Evolutionary conservation across 257 asterid genomes (phyloP).

Genomic region (Coffea canephora): DNA sequence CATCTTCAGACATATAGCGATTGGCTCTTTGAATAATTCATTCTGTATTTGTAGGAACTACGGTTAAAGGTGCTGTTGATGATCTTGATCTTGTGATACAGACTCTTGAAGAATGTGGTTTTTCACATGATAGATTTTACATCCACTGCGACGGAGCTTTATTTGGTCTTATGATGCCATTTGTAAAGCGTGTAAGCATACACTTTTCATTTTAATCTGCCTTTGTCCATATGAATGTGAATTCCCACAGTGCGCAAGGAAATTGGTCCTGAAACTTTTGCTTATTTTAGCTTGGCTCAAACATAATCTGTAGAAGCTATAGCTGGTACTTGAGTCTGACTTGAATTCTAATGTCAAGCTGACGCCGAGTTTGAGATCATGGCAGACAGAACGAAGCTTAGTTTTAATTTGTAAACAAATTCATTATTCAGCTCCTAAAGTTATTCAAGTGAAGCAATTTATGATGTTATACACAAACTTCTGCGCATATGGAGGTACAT

Average conservation of each 20-base stretch:
- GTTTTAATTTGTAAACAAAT: neutral
- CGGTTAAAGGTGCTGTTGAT: conserved; percentile 99
- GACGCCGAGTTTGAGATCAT: neutral
- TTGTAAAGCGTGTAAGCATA: conserved; percentile 71
- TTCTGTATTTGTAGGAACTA: conserved; percentile 67
- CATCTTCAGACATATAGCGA: neutral
- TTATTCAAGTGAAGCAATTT: neutral
- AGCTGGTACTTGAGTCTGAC: neutral
- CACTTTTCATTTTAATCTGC: conserved; percentile 10
- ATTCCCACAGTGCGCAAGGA: neutral
- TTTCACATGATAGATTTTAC: conserved; percentile 75
- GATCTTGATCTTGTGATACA: conserved; percentile 94
- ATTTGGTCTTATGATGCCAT: conserved; percentile 99
- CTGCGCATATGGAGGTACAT: neutral
- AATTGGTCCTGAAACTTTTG: neutral
- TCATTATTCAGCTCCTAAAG: neutral
- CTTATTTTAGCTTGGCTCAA: neutral
- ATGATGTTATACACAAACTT: neutral
- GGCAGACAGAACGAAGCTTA: neutral
- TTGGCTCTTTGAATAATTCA: neutral
- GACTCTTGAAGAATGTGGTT: conserved; percentile 86
- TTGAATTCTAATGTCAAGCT: neutral
- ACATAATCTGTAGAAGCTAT: neutral
- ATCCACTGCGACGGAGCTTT: conserved; percentile 97
- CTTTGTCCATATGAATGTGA: neutral